Evolutionary conservation across 2,329 filamentous ascomycete genomes (phyloP).

Genomic region (Cryphonectria radicalis): DNA sequence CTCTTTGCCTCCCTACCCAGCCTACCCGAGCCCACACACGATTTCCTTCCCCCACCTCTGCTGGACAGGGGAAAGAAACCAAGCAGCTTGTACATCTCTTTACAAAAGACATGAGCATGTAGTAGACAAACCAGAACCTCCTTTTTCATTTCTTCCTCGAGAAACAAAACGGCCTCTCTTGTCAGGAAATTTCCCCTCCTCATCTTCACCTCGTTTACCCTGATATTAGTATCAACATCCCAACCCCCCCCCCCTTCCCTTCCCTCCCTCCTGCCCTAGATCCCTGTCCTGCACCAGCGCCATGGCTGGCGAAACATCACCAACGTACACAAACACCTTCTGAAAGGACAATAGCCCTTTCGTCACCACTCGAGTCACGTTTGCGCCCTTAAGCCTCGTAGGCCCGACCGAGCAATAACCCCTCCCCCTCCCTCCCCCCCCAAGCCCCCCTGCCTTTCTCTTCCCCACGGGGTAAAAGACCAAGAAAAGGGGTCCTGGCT

Average conservation of each 20-base stretch:
- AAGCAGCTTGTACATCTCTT: background rate
- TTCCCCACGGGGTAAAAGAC: conserved; percentile 2
- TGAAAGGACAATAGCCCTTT: no score
- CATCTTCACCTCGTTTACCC: background rate
- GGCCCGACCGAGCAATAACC: background rate
- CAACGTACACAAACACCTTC: background rate
- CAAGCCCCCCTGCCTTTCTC: background rate
- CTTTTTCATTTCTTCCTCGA: background rate
- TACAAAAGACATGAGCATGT: no score
- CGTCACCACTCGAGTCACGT: background rate
- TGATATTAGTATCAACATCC: background rate
- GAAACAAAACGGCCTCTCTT: no score
- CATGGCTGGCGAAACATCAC: background rate
- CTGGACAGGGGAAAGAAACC: background rate
- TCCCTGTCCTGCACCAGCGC: background rate
- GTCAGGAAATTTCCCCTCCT: background rate
- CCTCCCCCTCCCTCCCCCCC: background rate
- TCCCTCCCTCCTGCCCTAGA: no score
- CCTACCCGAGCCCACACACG: background rate
- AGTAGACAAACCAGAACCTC: no score
- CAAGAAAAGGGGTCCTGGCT: background rate
- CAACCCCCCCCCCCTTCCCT: no score
- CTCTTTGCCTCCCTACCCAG: background rate
- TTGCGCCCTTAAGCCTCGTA: background rate
- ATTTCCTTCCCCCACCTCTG: background rate